Base-by-base conservation (phyloP, 257 asterid species). In the Schizonepeta tenuifolia region DNA sequence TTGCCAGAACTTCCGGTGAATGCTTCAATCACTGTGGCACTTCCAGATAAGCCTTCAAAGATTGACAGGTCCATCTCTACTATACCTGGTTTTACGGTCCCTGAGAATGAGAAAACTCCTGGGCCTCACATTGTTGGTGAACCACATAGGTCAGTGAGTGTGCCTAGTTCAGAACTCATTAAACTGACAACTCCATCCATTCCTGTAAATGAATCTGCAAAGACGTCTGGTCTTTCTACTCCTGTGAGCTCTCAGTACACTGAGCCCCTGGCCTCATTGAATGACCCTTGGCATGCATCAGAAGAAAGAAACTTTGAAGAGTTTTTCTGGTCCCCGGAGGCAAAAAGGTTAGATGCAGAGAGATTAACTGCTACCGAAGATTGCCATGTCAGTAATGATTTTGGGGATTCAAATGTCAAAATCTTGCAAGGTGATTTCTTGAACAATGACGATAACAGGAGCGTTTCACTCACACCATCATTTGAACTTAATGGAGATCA, bases 21-120 rank as follows among this genome's bases (percentile, higher is more conserved):
- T 65, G 81, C 90, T 75, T 87, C 88, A 70, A 88, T 92, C 7
- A 88, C 88, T 6, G 95, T 88, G 73, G 87, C 93, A 46, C 89
- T 89, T 79, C 96, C 93, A 15, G 90, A 78, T 77, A 88, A 86
- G 79, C 73, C 89, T 38, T 86, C 87, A 38, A 80, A 78, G 47
- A 80, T 88, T 70, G 96, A 84, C 74, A 80, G 97, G 78, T 92
- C 96, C 49, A 89, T 92, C 82, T 92, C 97, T 49, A 88, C 82
- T 44, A 71, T 92, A 72, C 89, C 92, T 51, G 88, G 92, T 67
- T 85, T 84, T 83, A 71, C 90, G n/a, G 50, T 84, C 82, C 90
- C 87, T 31, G 79, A 73, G 24, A 74, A 59, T 70, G 93, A 80
- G 55, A 84, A 74, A 70, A 68, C 82, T 64, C 84, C 83, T 50